Evolutionary conservation across 257 asterid genomes (phyloP), one percentile per base, ranked within the genome.

Genomic region (Jacaranda copaia): DNA sequence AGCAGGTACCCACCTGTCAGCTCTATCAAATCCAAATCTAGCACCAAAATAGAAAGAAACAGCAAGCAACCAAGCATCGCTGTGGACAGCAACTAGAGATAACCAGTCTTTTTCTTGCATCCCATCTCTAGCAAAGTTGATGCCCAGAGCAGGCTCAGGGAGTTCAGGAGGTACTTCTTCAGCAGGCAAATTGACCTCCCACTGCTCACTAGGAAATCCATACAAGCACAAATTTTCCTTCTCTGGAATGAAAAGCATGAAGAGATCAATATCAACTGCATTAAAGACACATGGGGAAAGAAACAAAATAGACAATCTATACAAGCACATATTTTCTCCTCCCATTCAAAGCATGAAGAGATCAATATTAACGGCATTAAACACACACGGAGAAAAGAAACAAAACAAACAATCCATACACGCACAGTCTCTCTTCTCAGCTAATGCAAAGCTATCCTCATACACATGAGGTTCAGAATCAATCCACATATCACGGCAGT

Each of bases 141-240:
- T 89, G 42, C 92, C 94, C 25, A 89, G 73, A 74, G 94, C 86
- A 70, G 94, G 94, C 85, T 87, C 94, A 0, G 94, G 94, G 74
- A 89, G 83, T 80, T 88, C 93, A 14, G 91, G 88, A 56, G 93
- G 91, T 56, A 84, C 91, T 78, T 86, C 93, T 78, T 87, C 90
- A 77, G 89, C 90, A 81, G 92, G 92, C 68, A 89, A 80, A 82
- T 80, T 85, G 70, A 87, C 92, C 79, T 89, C 92, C 94, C 94
- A 87, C 55, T 79, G 80, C 89, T 81, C 92, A 68, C 76, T 81
- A 45, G 92, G 94, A 72, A 82, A 72, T 25, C 89, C 94, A 56
- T 85, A 87, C 85, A 89, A 81, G 85, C 92, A 89, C 72, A 89
- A 77, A 62, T 89, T 89, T 85, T 89, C 94, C 81, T 85, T 89